Conservation (phyloP, 2,329 filamentous ascomycete species). For the Lachnellula occidentalis region DNA sequence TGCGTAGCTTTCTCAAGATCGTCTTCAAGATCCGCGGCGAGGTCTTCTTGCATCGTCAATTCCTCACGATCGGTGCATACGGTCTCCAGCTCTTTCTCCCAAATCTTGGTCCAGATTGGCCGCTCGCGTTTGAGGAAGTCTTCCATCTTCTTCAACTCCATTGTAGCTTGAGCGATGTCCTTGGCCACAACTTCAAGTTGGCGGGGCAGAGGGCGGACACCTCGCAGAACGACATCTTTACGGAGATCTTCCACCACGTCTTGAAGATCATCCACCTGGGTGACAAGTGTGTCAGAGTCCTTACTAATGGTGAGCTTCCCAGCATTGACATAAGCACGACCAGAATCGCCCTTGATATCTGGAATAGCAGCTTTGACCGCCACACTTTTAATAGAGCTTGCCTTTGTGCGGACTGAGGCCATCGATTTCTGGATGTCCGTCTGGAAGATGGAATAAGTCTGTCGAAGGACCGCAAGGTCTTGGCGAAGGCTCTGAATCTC, state of each 20-base stretch:
- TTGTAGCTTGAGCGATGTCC: conserved; percentile 74
- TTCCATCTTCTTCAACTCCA: conserved; percentile 90
- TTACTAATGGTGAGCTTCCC: conserved; percentile 83
- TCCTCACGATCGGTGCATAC: conserved; percentile 95
- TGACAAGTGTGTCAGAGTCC: conserved; percentile 86
- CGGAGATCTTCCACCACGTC: conserved; percentile 93
- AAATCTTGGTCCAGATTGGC: conserved; percentile 97
- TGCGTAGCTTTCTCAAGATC: conserved; percentile 92
- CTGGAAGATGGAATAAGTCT: conserved; percentile 89
- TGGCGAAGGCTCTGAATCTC: conserved; percentile 80
- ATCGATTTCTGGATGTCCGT: conserved; percentile 85
- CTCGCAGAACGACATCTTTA: conserved; percentile 91
- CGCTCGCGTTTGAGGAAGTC: conserved; percentile 89
- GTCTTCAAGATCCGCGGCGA: conserved; percentile 85
- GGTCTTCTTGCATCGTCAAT: conserved; percentile 91
- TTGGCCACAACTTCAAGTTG: conserved; percentile 87
- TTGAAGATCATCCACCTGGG: conserved; percentile 92
- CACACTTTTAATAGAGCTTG: conserved; percentile 69
- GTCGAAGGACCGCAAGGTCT: conserved; percentile 84
- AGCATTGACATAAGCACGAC: conserved; percentile 75
- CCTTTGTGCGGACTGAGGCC: conserved; percentile 75
- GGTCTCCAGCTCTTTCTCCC: conserved; percentile 94
- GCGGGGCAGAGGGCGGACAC: conserved; percentile 82
- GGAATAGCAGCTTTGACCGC: conserved; percentile 68
- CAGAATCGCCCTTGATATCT: conserved; percentile 68